Percentiles rank a stretch among this genome's conserved stretches.
phyloP scores from a whole-genome alignment of 495 filamentous ascomycete species.

The Daldinia decipiens region DNA sequence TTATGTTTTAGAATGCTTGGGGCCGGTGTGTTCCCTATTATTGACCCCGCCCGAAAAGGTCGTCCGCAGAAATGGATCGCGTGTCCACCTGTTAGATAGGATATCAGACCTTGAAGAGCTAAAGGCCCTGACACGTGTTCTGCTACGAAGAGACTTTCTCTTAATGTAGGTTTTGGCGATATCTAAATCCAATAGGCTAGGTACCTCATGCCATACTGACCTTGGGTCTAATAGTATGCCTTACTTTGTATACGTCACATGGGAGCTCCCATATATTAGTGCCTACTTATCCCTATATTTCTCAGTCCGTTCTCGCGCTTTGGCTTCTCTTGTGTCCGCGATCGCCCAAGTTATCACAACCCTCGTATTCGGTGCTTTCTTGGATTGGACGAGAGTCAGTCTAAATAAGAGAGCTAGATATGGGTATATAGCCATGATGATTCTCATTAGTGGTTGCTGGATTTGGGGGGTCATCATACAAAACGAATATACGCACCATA shows the following conservation, averaged over 20 bases:
- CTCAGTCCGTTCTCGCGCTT: constrained; percentile 18
- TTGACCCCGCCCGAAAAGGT: constrained; percentile 23
- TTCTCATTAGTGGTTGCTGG: constrained; percentile 16
- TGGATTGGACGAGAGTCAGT: constrained; percentile 17
- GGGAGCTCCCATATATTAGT: constrained; percentile 14
- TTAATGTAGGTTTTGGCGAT: not conserved
- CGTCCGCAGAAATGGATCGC: constrained; percentile 17
- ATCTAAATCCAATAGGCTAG: not conserved
- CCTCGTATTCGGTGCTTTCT: constrained; percentile 14
- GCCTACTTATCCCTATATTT: constrained; percentile 20
- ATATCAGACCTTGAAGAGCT: constrained; percentile 20
- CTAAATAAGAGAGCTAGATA: constrained; percentile 19
- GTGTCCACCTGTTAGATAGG: constrained; percentile 10
- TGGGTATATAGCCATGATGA: constrained; percentile 18
- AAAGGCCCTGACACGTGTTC: not conserved
- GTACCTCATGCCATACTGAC: not conserved
- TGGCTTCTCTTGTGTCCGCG: constrained; percentile 17
- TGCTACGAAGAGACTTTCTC: not conserved
- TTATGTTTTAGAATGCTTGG: not conserved
- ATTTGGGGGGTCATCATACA: constrained; percentile 16
- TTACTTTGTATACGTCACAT: not conserved
- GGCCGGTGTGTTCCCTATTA: constrained; percentile 4
- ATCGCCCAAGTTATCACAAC: constrained; percentile 19
- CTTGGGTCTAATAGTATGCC: not conserved
- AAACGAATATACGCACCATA: constrained; percentile 25